Evolutionary conservation across 805 yeast genomes (phyloP).

Genomic region (Jamesozyma jinghongensis): DNA sequence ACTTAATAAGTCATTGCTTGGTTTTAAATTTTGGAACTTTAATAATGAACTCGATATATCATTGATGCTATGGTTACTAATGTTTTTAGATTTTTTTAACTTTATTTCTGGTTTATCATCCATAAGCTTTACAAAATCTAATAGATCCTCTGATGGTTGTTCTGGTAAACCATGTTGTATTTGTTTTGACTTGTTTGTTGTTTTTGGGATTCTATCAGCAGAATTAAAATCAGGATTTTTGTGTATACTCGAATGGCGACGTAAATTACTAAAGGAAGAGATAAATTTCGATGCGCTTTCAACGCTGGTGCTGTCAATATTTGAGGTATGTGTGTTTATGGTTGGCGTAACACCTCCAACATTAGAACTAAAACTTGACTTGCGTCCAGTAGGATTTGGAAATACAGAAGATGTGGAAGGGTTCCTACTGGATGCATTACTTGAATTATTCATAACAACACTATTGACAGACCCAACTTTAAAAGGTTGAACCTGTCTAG

Average conservation of each 20-base stretch:
- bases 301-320: slow-evolving; percentile 17
- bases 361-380: slow-evolving; percentile 31
- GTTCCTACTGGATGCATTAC: slow-evolving; percentile 31
- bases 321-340: slow-evolving; percentile 4
- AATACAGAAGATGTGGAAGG: slow-evolving; percentile 38
- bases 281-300: slow-evolving; percentile 51
- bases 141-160: slow-evolving; percentile 36
- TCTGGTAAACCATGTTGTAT: not conserved
- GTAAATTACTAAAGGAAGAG: slow-evolving; percentile 64
- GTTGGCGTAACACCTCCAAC: slow-evolving; percentile 18
- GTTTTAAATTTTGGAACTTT: slow-evolving; percentile 43
- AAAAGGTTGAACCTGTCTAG: slow-evolving; percentile 29
- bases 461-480: slow-evolving; percentile 33
- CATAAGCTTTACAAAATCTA: slow-evolving; percentile 62
- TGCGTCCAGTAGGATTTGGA: slow-evolving; percentile 34
- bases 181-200: slow-evolving; percentile 4
- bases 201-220: slow-evolving; percentile 8
- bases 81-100: slow-evolving; percentile 9
- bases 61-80: slow-evolving; percentile 10
- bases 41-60: slow-evolving; percentile 39
- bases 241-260: slow-evolving; percentile 39
- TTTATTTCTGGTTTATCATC: slow-evolving; percentile 54
- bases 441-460: slow-evolving; percentile 13
- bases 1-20: slow-evolving; percentile 45
- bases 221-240: slow-evolving; percentile 11